phyloP scores from a whole-genome alignment of 1,284 basidiomycete genomes.

The Amylostereum areolatum region DNA sequence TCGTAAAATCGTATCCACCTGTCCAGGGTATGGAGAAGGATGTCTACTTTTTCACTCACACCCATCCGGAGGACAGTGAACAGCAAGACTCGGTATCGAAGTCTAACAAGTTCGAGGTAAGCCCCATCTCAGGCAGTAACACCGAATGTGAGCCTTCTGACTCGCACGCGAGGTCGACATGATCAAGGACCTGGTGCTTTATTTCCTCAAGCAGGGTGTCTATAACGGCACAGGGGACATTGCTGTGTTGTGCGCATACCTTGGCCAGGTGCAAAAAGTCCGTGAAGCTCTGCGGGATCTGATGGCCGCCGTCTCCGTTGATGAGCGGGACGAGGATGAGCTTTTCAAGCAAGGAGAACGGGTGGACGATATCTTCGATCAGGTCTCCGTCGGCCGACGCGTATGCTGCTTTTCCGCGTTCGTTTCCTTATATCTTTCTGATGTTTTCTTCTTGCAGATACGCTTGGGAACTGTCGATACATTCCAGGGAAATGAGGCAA shows the following conservation, averaged over 20 bases:
- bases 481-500: constrained; percentile 69
- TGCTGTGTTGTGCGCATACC: constrained; percentile 69
- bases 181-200: constrained; percentile 64
- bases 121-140: constrained; percentile 3
- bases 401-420: constrained; percentile 20
- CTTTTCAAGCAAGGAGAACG: constrained; percentile 40
- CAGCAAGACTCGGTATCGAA: constrained; percentile 54
- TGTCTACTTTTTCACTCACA: constrained; percentile 56
- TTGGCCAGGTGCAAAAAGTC: constrained; percentile 53
- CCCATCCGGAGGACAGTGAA: constrained; percentile 43
- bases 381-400: constrained; percentile 31
- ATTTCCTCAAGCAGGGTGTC: constrained; percentile 47
- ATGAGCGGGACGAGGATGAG: constrained; percentile 60
- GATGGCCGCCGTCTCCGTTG: constrained; percentile 56
- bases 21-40: constrained; percentile 54
- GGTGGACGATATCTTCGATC: constrained; percentile 24
- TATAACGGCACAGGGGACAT: constrained; percentile 48
- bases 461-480: constrained; percentile 70
- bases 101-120: constrained; percentile 62
- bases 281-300: constrained; percentile 42
- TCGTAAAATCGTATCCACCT: constrained; percentile 43
- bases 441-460: constrained; percentile 34
- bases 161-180: constrained; percentile 46
- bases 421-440: too few relatives aligned
- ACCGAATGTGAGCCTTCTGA: too few relatives aligned